Evolutionary conservation across 2,329 filamentous ascomycete species (phyloP), one percentile per base, ranked within the genome.

Genomic region (Apiospora koreana): DNA sequence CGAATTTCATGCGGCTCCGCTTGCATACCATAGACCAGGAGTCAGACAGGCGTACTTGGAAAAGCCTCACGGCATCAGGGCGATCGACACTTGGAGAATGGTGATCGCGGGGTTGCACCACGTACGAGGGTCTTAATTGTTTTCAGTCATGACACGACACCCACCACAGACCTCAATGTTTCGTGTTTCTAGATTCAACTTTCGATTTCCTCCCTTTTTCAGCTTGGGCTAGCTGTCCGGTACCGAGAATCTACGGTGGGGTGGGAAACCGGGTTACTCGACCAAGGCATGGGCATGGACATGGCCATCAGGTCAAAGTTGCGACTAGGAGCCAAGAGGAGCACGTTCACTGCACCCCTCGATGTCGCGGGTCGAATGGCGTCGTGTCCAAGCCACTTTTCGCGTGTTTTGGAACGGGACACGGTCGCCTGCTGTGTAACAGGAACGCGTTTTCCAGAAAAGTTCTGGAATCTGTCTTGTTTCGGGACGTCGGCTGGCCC

Each of bases 1-100:
- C 10, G 31, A 12, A 28, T 12, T 62, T n/a, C 31, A 10, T 38
- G 23, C 54, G 12, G 10, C 35, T 14, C 21, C 18, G 21, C 9
- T 62, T 62, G 54, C 38, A 62, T 38, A 62, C 54, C 7, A 38
- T 35, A 62, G 54, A 62, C 10, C 21, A 31, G 31, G 54, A 14
- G 21, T 38, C 21, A 9, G 21, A 38, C 9, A 31, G 54, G 54
- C 54, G 54, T 62, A 62, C 31, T n/a, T 38, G 54, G 31, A 38
- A 62, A 38, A 38, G 54, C 54, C 54, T 62, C 54, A 38, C 54
- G 54, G 54, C 50, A 35, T 58, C 50, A 58, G 50, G 50, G 28
- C 54, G 9, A 38, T n/a, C 21, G n/a, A 21, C 21, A 23, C 21
- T 62, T 38, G 54, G 31, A 35, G 54, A 38, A n/a, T n/a, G 54